Base-by-base conservation (phyloP, 2,329 filamentous ascomycete genomes). In the Cordyceps fumosorosea region DNA sequence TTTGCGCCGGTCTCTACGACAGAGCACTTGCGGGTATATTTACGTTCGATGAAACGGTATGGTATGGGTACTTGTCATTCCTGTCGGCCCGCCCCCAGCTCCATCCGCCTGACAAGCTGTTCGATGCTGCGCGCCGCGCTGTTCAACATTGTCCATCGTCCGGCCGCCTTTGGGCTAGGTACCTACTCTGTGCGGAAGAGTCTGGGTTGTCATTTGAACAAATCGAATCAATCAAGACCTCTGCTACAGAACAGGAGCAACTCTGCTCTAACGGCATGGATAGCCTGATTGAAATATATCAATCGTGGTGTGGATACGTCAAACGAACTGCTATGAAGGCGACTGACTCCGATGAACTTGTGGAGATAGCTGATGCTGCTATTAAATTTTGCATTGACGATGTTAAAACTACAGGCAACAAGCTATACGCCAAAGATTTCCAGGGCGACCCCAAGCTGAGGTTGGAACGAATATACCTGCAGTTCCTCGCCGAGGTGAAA, bases 141-240 rank as follows among this genome's bases (percentile, higher is more conserved):
- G 95, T 93, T 11, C 84, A 88, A 50, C 95, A 98, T 74, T 96
- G 93, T 68, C 93, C 95, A 2, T 96, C 92, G 89, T 96, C 92
- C 7, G 95, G 95, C 18, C 82, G 85, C 32, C 81, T 99, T 7
- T 99, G 95, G 95, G 90, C 91, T 7, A 87, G 93, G 66, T 93
- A 93, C 66, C 88, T 99, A 29, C 77, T 97, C 58, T 89, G 87
- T 22, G 90, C 91, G 3, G 95, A 98, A 75, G 85, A 90, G 52
- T 88, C 90, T 64, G 84, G 84, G 40, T 83, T 88, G 65, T 81
- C 88, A 0, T 96, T 96, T 69, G 80, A 88, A 26, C 89, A 90
- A 56, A 90, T 98, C 58, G 91, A 96, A 68, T 83, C 87, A 47
- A 92, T 97, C 73, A 99, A 99, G 75, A 91, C 97, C 73, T 87